phyloP scores from a whole-genome alignment of 2,329 filamentous ascomycete species.

The Botryotinia calthae region DNA sequence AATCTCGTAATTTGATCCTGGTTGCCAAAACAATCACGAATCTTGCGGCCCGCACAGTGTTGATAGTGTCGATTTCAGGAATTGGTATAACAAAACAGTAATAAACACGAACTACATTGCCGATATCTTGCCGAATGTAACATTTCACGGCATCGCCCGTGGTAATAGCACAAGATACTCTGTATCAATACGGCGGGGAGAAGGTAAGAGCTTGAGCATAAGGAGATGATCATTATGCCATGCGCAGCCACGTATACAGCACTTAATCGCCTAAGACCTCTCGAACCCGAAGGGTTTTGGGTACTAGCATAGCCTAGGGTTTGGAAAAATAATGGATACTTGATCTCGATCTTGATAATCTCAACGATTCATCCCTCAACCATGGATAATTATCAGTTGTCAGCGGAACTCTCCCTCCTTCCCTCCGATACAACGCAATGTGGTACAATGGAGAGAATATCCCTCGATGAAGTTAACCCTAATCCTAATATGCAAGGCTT shows the following conservation, averaged over 20 bases:
- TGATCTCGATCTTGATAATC: background rate
- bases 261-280: background rate
- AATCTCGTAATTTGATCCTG: background rate
- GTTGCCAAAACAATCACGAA: background rate
- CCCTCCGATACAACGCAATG: background rate
- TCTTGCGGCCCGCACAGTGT: background rate
- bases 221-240: background rate
- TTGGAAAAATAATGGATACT: background rate
- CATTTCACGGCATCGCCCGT: background rate
- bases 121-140: background rate
- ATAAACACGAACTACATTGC: background rate
- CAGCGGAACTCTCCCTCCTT: background rate
- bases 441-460: background rate
- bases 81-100: background rate
- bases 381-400: background rate
- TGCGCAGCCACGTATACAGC: constrained; percentile 20
- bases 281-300: background rate
- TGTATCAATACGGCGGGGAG: constrained; percentile 8
- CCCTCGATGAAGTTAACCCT: background rate
- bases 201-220: background rate
- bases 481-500: background rate
- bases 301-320: background rate
- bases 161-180: background rate
- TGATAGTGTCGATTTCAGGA: background rate
- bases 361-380: background rate